Base-by-base conservation (phyloP, 176 grass and related monocot genomes). In the Carex cristatella region DNA sequence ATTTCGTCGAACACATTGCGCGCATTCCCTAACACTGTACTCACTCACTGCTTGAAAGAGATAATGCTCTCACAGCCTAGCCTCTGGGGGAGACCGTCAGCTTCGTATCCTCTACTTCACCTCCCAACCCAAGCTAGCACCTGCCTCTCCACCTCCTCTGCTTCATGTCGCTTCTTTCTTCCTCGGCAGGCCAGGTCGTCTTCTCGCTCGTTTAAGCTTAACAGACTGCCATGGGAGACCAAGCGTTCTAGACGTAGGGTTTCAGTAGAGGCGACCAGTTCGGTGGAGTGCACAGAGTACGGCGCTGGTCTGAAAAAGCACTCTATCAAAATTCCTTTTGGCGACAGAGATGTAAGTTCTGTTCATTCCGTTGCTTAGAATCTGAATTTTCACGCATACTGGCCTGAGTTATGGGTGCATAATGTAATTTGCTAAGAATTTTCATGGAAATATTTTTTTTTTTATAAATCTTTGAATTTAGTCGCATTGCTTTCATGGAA, bases 261-360 rank as follows among this genome's bases (percentile, higher is more conserved):
- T 8, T 87, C 84, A 10, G 65, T 76, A 10, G 65, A 72, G 73
- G 51, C 82, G 59, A 38, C 31, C 32, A 64, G 3, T 73, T 66
- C 60, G 49, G 60, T 16, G 19, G 69, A 46, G n/a, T 62, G 54
- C 37, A 59, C 73, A 12, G 87, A 76, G 37, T 89, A 86, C 56
- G 82, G 75, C 65, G 84, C 86, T 4, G 86, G 73, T 0, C 88
- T 88, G 16, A 32, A 83, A 83, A 95, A 94, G 90, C 87, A 89
- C 85, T 95, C 91, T 60, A 55, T 95, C 2, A 90, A 87, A 71
- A 95, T 98, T 73, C 96, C 96, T 42, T 87, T 95, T 44, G 96
- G 96, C 63, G 87, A 94, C 81, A 91, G 96, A 79, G 78, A 92
- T 78, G 95, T 95, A 85, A 92, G 92, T 46, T 61, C 32, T 74